phyloP scores from a whole-genome alignment of 73 alveolate genomes.

The Uronychia binucleata region DNA sequence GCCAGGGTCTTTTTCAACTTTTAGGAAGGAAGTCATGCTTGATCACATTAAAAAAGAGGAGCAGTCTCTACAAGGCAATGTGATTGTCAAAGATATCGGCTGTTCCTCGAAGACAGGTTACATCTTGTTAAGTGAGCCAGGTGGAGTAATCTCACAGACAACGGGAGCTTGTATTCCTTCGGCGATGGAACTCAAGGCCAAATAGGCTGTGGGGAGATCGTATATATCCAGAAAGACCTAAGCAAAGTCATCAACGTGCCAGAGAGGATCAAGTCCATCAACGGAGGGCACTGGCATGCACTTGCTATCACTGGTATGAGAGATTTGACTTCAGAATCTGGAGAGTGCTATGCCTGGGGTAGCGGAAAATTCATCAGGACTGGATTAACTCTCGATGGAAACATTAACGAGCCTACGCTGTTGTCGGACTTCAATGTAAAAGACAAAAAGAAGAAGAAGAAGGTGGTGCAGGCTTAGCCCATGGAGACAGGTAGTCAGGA shows the following conservation, averaged over 20 bases:
- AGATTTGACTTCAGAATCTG: slow-evolving; percentile 10
- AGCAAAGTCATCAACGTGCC: slow-evolving; percentile 4
- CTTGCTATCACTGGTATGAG: slow-evolving; percentile 26
- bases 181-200: slow-evolving; percentile 35
- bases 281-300: slow-evolving; percentile 28
- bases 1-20: too few species aligned
- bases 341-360: slow-evolving; percentile 83
- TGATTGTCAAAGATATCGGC: background rate
- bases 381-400: slow-evolving; percentile 53
- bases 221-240: slow-evolving; percentile 22
- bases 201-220: slow-evolving; percentile 44
- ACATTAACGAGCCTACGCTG: slow-evolving; percentile 37
- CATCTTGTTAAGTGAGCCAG: background rate
- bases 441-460: background rate
- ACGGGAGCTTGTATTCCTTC: background rate
- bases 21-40: too few species aligned
- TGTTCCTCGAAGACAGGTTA: background rate
- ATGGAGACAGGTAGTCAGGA: background rate
- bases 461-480: background rate
- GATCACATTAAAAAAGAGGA: too few species aligned
- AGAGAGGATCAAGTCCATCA: slow-evolving; percentile 13
- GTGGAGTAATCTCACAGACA: background rate
- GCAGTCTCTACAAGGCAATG: too few species aligned
- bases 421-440: slow-evolving; percentile 10
- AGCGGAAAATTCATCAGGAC: slow-evolving; percentile 71